Base-by-base conservation (phyloP, 148 eudicot genomes). In the Rhododendron henanense region DNA sequence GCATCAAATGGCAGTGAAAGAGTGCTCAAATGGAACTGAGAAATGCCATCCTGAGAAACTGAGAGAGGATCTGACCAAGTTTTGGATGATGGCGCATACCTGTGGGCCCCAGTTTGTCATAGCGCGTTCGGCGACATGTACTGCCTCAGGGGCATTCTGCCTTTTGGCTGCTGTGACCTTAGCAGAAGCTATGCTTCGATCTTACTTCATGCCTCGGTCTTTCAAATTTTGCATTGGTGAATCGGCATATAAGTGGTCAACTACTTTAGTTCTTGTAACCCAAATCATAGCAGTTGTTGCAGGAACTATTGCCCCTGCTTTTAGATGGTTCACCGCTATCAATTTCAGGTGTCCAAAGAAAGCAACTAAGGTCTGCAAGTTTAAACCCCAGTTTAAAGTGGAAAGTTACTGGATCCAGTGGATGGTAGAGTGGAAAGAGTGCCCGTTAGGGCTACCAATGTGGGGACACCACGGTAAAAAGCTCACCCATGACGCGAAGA, bases 71-170 rank as follows among this genome's bases (percentile, higher is more conserved):
- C 53, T 92, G 37, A 82, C 76, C 31, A 92, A 85, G 48, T 90
- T 48, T 39, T 92, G 93, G 94, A 91, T 91, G 91, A 92, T 92
- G 94, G 93, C 93, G 0, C 88, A 92, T 91, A 89, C 93, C 74
- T 90, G 90, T 45, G 81, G 84, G 65, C 94, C 94, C 0, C 94
- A 92, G 53, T 92, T 92, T 80, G 93, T 92, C 81, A 78, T 87
- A 37, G 93, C 90, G 28, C 90, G 93, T 21, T 84, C 89, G 2
- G 92, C 93, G 0, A 91, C 94, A 1, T 91, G 93, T 69, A 91
- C 90, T 8, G 93, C 94, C 61, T 91, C 94, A 0, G 94, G 94
- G 78, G 91, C 90, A 0, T 91, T 90, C 67, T 91, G 91, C 61
- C 88, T 92, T 37, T 55, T 92, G 16, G 87, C 86, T 78, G 83